A percentile compares a stretch with the other conserved stretches of the same genome.
Conservation (phyloP, 2,329 filamentous ascomycete genomes). For the Cladosporium sp. region DNA sequence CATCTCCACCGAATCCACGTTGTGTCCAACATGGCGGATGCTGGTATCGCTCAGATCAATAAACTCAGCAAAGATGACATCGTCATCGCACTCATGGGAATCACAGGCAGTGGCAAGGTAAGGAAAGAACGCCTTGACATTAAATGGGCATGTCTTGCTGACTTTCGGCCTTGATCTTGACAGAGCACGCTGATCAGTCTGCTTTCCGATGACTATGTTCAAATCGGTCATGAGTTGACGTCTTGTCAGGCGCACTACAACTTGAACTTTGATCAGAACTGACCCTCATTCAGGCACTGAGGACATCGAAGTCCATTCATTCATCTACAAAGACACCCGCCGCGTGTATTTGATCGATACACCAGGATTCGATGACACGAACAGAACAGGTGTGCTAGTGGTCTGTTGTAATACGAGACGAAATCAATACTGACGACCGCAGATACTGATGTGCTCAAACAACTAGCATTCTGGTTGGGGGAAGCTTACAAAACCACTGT, state of each 20-base stretch:
- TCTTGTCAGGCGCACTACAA: conserved; percentile 19
- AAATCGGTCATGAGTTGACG: conserved; percentile 29
- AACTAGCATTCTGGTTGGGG: conserved; percentile 39
- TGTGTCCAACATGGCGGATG: background rate
- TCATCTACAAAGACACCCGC: conserved; percentile 6
- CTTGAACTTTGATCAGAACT: background rate
- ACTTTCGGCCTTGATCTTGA: background rate
- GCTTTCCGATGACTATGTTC: conserved; percentile 16
- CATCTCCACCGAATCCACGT: too few species aligned
- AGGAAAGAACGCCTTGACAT: too few species aligned
- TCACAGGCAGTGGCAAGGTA: conserved; percentile 37
- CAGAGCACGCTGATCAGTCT: conserved; percentile 32
- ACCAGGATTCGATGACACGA: conserved; percentile 45
- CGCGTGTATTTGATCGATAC: conserved; percentile 1
- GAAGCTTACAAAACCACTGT: conserved; percentile 30
- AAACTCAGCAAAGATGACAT: conserved; percentile 5
- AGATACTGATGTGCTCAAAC: conserved; percentile 41
- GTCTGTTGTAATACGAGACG: background rate
- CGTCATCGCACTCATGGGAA: conserved; percentile 38
- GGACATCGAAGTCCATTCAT: conserved; percentile 6
- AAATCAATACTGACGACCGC: conserved; percentile 20
- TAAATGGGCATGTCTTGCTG: too few species aligned
- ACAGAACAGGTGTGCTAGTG: conserved; percentile 16
- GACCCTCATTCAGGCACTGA: background rate
- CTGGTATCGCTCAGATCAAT: background rate